Percentiles rank a stretch among this genome's conserved stretches.
Conservation (phyloP, 257 asterid genomes). For the Solanum gracilifrons region DNA sequence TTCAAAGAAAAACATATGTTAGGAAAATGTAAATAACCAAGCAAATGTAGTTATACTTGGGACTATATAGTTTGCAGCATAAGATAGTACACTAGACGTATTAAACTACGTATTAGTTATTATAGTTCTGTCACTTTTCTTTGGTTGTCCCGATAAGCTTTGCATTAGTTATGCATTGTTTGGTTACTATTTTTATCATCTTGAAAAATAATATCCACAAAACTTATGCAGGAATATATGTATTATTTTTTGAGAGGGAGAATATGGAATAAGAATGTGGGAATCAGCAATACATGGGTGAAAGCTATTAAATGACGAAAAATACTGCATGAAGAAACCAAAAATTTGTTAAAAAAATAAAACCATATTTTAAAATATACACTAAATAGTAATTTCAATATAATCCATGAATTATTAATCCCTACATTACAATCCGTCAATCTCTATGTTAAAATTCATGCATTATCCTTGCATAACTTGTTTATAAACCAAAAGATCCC, state of each 20-base stretch:
- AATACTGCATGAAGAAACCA: not conserved
- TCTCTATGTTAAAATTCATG: not conserved
- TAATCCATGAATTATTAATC: not conserved
- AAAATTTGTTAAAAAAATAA: not conserved
- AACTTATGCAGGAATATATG: not conserved
- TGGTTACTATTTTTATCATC: not conserved
- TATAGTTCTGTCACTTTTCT: not conserved
- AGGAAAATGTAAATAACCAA: not conserved
- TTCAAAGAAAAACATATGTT: not conserved
- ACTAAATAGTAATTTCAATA: not conserved
- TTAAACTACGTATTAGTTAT: not conserved
- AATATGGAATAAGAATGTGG: not conserved
- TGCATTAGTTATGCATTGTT: not conserved
- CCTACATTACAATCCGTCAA: not conserved
- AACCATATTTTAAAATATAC: not conserved
- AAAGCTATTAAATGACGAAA: not conserved
- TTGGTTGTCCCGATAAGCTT: not conserved
- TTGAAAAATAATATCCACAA: not conserved
- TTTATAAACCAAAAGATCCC: not conserved
- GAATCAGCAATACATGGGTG: not conserved
- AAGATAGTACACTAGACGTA: not conserved
- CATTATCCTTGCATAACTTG: not conserved
- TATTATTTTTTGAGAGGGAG: not conserved
- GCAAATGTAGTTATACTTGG: not conserved
- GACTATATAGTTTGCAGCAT: not conserved